Evolutionary conservation across 352 stramenopile genomes (phyloP), one percentile per base, ranked within the genome.

Genomic region (Phytopythium boreale): DNA sequence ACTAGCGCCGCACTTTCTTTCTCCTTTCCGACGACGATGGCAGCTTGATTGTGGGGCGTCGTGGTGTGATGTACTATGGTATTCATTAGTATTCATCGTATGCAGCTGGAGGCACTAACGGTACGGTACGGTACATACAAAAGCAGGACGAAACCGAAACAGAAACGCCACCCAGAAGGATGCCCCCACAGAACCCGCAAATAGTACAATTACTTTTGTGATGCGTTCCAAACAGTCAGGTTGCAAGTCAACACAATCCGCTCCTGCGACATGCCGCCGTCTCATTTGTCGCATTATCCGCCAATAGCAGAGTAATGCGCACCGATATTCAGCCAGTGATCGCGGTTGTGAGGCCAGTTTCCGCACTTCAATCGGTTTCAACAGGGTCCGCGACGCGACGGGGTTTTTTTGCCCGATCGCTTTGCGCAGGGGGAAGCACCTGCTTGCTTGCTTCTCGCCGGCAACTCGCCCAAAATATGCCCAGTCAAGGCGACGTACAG

Each of bases 381-480:
- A 22, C 41, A 22, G 31, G 31, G 4, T 36, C 8, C n/a, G n/a
- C 31, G 31, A 36, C 31, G 31, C 31, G 31, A 36, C 31, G 31
- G 31, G 31, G n/a, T n/a, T 36, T 8, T 56, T 56, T 49, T 49
- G 10, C 44, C 44, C 4, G 72, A 75, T 67, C 60, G 20, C 37
- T 72, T 77, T 26, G 17, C 52, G 50, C 50, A n/a, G 62, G 61
- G 31, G 61, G 26, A 55, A 6, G 52, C 61, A n/a, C n/a, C n/a
- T n/a, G n/a, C n/a, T n/a, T n/a, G n/a, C n/a, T n/a, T n/a, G n/a
- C n/a, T n/a, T n/a, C n/a, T n/a, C n/a, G n/a, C n/a, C n/a, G n/a
- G n/a, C n/a, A n/a, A n/a, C n/a, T n/a, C n/a, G n/a, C 63, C 69
- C 71, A 79, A 76, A 74, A 79, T 79, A 75, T 79, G 71, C 62